Evolutionary conservation across 129 eudicot species (phyloP), one percentile per base, ranked within the genome.

Genomic region (Helianthus annuus): DNA sequence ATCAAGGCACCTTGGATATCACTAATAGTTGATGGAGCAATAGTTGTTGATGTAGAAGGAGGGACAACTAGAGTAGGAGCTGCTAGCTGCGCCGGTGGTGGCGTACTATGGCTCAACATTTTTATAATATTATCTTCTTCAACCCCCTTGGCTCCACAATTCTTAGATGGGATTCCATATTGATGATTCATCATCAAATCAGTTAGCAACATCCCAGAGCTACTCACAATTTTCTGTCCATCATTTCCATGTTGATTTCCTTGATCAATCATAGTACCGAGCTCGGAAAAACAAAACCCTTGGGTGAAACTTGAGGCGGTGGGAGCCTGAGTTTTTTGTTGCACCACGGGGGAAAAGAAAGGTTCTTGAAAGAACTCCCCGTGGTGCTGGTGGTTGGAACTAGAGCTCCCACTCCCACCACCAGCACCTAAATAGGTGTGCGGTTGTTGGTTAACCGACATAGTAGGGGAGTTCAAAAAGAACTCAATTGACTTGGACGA

Each of bases 371-470:
- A 22, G 85, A 86, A 84, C 34, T 82, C 82, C 11, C 75, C 44
- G 1, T 74, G 76, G 7, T 68, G 74, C 51, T 63, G 60, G 24
- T 59, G 52, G 12, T 38, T 56, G 40, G 48, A 19, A 15, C 15
- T 15, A 4, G 67, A 42, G 0, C 1, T 9, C 11, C 39, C 38
- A 0, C 12, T 7, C 14, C 39, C 40, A 1, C 60, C 60, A 10
- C 63, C 80, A 34, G 15, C 64, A 72, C 46, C 77, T 22, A 77
- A 70, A 69, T 69, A 77, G 56, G 75, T n/a, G 58, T 69, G 54
- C 0, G 80, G 69, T 48, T 27, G 75, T 46, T 86, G 96, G 88
- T 92, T 92, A 16, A 88, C 94, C 0, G 96, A 92, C 27, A 70
- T 70, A 52, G 96, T 86, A 0, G 96, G 96, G 8, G 91, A 89